Evolutionary conservation across 106 monocot species (phyloP).

Genomic region (Dendrobium nobile): DNA sequence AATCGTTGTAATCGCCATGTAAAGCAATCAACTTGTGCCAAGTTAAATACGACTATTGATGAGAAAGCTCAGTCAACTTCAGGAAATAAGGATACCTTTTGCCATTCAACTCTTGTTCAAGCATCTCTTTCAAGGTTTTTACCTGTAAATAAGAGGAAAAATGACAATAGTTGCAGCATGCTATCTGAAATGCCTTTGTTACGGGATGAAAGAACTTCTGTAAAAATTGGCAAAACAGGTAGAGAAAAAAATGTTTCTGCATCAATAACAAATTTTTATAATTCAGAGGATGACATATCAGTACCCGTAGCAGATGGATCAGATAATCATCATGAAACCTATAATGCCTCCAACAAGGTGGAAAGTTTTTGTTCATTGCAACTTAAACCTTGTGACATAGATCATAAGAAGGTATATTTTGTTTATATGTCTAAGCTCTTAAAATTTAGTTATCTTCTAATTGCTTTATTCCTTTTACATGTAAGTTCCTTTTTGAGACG

Average conservation of each 20-base stretch:
- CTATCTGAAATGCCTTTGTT: conserved; percentile 84
- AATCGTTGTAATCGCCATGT: conserved; percentile 18
- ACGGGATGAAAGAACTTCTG: conserved; percentile 33
- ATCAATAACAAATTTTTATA: neutral
- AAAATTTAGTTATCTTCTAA: neutral
- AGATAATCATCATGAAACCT: conserved; percentile 3
- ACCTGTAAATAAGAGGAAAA: conserved; percentile 58
- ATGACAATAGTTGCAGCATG: conserved; percentile 43
- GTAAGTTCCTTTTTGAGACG: neutral
- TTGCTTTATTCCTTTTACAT: neutral
- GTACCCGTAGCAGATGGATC: conserved; percentile 11
- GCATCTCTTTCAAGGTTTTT: conserved; percentile 70
- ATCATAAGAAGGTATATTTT: neutral
- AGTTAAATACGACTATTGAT: conserved; percentile 12
- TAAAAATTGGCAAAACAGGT: conserved; percentile 27
- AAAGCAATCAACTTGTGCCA: conserved; percentile 17
- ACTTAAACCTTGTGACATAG: neutral
- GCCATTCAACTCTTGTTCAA: conserved; percentile 45
- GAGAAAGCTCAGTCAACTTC: conserved; percentile 7
- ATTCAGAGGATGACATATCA: conserved; percentile 20
- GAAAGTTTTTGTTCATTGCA: conserved; percentile 4
- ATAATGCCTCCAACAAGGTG: conserved; percentile 8
- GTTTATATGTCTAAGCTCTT: neutral
- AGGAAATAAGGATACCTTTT: conserved; percentile 26
- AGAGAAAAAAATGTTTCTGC: conserved; percentile 16